Evolutionary conservation across 345 rosid species (phyloP).

Genomic region (Gossypium raimondii): DNA sequence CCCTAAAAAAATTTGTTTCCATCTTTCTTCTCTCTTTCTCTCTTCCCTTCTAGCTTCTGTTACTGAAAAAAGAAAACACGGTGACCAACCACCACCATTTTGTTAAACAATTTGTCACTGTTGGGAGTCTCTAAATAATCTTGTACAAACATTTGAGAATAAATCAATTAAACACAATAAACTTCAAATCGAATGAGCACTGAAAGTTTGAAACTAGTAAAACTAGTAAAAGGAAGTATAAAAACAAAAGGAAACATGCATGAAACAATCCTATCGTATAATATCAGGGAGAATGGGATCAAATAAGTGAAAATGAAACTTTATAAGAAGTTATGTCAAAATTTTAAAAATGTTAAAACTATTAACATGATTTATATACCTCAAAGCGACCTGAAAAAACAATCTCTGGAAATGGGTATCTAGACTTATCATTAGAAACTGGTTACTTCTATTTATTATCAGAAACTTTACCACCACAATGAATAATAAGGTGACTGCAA

Average conservation of each 20-base stretch:
- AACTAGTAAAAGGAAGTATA: background rate
- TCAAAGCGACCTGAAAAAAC: conserved; percentile 78
- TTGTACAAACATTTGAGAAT: conserved; percentile 31
- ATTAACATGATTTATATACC: conserved; percentile 33
- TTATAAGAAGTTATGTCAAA: conserved; percentile 6
- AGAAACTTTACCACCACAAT: conserved; percentile 45
- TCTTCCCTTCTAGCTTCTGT: no score
- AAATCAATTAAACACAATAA: background rate
- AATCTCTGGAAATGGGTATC: conserved; percentile 74
- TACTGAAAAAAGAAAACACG: no score
- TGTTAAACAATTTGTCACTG: conserved; percentile 45
- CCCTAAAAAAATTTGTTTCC: no score
- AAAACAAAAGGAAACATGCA: background rate
- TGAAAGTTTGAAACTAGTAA: background rate
- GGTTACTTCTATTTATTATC: conserved; percentile 44
- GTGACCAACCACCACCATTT: no score
- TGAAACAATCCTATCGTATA: background rate
- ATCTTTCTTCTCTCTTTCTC: no score
- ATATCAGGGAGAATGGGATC: conserved; percentile 6
- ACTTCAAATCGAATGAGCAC: background rate
- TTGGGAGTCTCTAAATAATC: conserved; percentile 78
- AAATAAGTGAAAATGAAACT: conserved; percentile 6
- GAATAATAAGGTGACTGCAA: conserved; percentile 79
- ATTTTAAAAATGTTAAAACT: background rate
- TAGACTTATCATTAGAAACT: conserved; percentile 40